Evolutionary conservation across 192 early-diverging fungal genomes (phyloP), one percentile per base, ranked within the genome.

Genomic region (Entophlyctis luteolus): DNA sequence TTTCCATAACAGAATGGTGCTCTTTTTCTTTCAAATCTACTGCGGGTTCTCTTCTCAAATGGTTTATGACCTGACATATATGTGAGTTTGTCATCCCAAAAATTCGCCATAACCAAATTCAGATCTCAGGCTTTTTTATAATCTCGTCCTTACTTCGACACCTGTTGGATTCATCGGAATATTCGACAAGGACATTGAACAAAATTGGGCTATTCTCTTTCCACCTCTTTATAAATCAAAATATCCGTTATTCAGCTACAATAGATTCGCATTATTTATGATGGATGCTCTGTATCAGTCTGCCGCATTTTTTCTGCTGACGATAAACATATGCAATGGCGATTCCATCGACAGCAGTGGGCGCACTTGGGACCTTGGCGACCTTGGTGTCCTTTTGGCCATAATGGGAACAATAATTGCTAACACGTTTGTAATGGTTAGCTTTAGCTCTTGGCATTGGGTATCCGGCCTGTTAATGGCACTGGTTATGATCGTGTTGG

Each of bases 21-120:
- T 93, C 58, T 93, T 95, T 70, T 93, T 91, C 91, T 97, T 82
- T 72, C 95, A 97, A 70, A 80, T 95, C 65, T 91, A 79, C 65
- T 90, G 88, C 65, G 89, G 89, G 49, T 96, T 89, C 71, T 92
- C 91, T 0, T 88, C 87, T 10, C 65, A 86, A 39, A 85, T 89
- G 71, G 63, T 91, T 18, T 93, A 91, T 67, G 95, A 98, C 71
- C 88, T 91, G 73, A 85, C 91, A n/a, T 88, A 89, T 48, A 86
- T 95, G 75, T 76, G 39, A 59, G 62, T 38, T 22, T 10, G 1
- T 28, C 25, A 25, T 20, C 28, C 29, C 29, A 16, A 1, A 37
- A 18, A 33, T 5, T n/a, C 37, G 23, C 37, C 28, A 8, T 2
- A 25, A 3, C 32, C 23, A 20, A 23, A 23, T 23, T 6, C 34